Base-by-base conservation (phyloP, 2,329 filamentous ascomycete genomes). In the Didymella glomerata region DNA sequence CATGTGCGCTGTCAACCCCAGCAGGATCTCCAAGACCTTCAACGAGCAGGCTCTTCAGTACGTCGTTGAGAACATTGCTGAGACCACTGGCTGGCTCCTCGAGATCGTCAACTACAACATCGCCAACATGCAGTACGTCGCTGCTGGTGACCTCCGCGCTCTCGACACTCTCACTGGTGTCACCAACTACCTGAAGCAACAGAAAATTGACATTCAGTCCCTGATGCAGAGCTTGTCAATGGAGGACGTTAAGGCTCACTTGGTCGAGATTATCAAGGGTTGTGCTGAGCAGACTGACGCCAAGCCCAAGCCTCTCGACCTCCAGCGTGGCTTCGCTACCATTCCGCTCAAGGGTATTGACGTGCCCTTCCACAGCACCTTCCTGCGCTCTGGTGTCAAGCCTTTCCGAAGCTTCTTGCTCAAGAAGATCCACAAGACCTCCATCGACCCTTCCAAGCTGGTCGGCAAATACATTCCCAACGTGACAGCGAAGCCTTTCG, bases 351-450 rank as follows among this genome's bases (percentile, higher is more conserved):
- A 90, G 75, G 96, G 96, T 64, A 99, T 99, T 70, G 95, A 99
- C 72, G 96, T 98, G 75, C 95, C 95, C 44, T 99, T 99, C 91
- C 95, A 99, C 85, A 95, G 91, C 70, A 99, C 95, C 18, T 99
- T 99, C 85, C 82, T 99, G 81, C 91, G 96, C 55, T 97, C 93
- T 38, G 96, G 95, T 72, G 95, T 99, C 79, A 99, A 99, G 85
- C 95, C 96, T 46, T 99, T 99, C 92, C 88, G 95, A 68, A 94
- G 90, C 44, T 99, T 99, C 87, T 80, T 99, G 76, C 89, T 98
- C 71, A 99, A 98, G 91, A 99, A 99, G 87, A 98, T 99, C 83
- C 93, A 98, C 86, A 97, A 96, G 88, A 97, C 93, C 24, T 96
- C 91, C 53, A 98, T 99, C 78, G 95, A 99, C 78, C 95, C 95